phyloP scores from a whole-genome alignment of 257 asterid genomes.

The Scutellaria galericulata region DNA sequence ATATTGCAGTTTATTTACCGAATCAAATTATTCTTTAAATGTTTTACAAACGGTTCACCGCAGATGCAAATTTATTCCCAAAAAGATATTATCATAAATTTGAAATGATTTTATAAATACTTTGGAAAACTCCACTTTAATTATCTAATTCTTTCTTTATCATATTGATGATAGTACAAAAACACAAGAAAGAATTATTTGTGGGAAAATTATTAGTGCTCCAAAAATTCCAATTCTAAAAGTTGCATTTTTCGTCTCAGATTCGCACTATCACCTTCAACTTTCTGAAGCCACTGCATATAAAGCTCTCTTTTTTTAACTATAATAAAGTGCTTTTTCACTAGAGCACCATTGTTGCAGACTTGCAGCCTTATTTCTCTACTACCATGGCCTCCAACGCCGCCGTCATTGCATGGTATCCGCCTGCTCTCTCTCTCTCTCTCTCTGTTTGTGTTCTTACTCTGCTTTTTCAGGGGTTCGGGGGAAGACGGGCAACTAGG shows the following conservation, averaged over 20 bases:
- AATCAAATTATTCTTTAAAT: too few relatives aligned
- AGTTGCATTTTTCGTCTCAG: neutral
- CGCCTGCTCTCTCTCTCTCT: conserved; percentile 26
- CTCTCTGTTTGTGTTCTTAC: conserved; percentile 17
- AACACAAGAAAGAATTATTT: too few relatives aligned
- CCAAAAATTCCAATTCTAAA: too few relatives aligned
- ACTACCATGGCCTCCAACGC: conserved; percentile 60
- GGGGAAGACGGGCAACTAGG: conserved; percentile 99
- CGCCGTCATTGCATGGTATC: conserved; percentile 84
- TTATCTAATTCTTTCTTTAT: too few relatives aligned
- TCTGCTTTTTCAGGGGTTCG: conserved; percentile 73
- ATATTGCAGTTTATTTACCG: too few relatives aligned
- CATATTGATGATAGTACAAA: too few relatives aligned
- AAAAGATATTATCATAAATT: too few relatives aligned
- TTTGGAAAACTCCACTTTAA: too few relatives aligned
- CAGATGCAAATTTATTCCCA: too few relatives aligned
- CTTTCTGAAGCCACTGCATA: neutral
- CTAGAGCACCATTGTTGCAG: conserved; percentile 28
- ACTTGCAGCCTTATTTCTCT: conserved; percentile 28
- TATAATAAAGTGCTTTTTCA: neutral
- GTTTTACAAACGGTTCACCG: too few relatives aligned
- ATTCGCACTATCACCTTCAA: conserved; percentile 25
- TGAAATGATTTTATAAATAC: too few relatives aligned
- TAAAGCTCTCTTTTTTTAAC: neutral
- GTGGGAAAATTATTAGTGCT: too few relatives aligned